Evolutionary conservation across 169 alveolate genomes (phyloP).

Genomic region (Cryptosporidium ryanae): DNA sequence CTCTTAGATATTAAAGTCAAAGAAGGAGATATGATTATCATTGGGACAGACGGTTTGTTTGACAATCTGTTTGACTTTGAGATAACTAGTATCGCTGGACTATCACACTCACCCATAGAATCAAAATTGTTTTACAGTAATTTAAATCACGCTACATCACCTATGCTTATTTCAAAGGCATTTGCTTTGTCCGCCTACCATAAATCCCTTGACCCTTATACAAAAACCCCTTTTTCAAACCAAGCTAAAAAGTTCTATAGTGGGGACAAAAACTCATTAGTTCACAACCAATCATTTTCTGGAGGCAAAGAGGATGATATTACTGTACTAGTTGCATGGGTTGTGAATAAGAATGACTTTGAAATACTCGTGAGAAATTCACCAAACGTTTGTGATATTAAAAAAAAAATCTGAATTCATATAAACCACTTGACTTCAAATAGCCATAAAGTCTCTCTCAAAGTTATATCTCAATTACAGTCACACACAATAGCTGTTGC

Average conservation of each 20-base stretch:
- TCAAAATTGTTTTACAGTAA: constrained; percentile 29
- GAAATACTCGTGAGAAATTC: constrained; percentile 28
- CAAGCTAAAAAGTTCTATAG: constrained; percentile 65
- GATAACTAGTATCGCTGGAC: constrained; percentile 75
- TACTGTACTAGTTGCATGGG: constrained; percentile 77
- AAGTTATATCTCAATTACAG: too few species aligned
- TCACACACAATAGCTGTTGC: too few species aligned
- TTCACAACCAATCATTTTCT: neutral
- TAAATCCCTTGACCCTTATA: constrained; percentile 48
- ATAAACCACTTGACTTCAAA: too few species aligned
- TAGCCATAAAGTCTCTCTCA: too few species aligned
- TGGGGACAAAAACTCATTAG: constrained; percentile 2
- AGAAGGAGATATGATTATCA: constrained; percentile 80
- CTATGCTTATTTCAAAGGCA: constrained; percentile 63
- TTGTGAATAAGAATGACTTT: constrained; percentile 52
- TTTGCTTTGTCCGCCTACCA: constrained; percentile 70
- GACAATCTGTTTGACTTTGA: constrained; percentile 82
- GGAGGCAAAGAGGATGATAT: constrained; percentile 79
- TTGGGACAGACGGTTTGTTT: constrained; percentile 83
- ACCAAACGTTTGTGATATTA: constrained; percentile 30
- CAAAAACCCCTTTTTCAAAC: constrained; percentile 66
- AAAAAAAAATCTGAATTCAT: constrained; percentile 1
- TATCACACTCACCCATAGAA: constrained; percentile 41
- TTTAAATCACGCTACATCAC: constrained; percentile 38
- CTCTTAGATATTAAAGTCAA: constrained; percentile 51